Evolutionary conservation across 2,329 filamentous ascomycete genomes (phyloP).

Genomic region (Curvularia sp.): DNA sequence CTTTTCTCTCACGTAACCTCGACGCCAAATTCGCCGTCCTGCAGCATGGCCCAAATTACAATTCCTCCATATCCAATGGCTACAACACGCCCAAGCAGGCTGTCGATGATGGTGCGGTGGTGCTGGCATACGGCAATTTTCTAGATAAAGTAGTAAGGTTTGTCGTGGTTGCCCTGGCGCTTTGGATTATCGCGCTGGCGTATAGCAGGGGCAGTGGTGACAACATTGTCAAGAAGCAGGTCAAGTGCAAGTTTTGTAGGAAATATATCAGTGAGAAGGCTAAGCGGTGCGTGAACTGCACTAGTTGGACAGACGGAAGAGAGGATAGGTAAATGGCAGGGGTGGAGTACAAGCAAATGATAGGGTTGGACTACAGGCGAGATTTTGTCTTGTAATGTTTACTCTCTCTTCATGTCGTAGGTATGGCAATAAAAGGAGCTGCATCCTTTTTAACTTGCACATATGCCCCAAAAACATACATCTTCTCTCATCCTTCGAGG

Average conservation of each 20-base stretch:
- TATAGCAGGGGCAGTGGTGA: slow-evolving; percentile 70
- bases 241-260: slow-evolving; percentile 73
- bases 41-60: slow-evolving; percentile 61
- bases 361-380: background rate
- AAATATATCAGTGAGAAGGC: slow-evolving; percentile 70
- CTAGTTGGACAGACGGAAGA: slow-evolving; percentile 64
- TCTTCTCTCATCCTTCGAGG: slow-evolving; percentile 11
- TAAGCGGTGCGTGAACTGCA: slow-evolving; percentile 63
- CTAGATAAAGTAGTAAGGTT: slow-evolving; percentile 72
- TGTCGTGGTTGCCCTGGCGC: slow-evolving; percentile 67
- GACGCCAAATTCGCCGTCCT: slow-evolving; percentile 77
- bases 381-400: background rate
- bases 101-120: slow-evolving; percentile 72
- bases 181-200: slow-evolving; percentile 69
- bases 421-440: background rate
- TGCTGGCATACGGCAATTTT: slow-evolving; percentile 76
- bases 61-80: slow-evolving; percentile 54
- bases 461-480: background rate
- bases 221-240: slow-evolving; percentile 73
- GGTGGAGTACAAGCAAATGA: background rate
- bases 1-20: slow-evolving; percentile 74
- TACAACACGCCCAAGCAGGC: slow-evolving; percentile 77
- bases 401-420: background rate
- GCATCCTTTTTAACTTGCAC: background rate
- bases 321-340: slow-evolving; percentile 51